Percentiles rank a stretch among this genome's conserved stretches.
Conservation (phyloP, 257 asterid genomes). For the Lantana camara region DNA sequence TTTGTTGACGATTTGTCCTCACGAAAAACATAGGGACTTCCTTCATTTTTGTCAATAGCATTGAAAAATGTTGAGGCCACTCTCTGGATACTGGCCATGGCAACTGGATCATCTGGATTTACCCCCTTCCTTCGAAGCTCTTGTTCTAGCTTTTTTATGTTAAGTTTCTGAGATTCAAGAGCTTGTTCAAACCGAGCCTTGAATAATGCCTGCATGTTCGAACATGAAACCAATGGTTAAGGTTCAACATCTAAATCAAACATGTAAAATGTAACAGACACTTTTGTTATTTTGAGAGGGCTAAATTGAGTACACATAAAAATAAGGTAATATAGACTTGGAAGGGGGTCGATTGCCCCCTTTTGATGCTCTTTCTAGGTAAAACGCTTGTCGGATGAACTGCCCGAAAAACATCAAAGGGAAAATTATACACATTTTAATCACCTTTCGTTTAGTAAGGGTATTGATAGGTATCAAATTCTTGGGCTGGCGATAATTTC, state of each 20-base stretch:
- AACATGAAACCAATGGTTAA: slow-evolving; percentile 19
- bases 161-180: slow-evolving; percentile 88
- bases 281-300: not conserved
- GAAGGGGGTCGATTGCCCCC: too few relatives aligned
- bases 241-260: slow-evolving; percentile 7
- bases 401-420: slow-evolving; percentile 18
- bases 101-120: slow-evolving; percentile 95
- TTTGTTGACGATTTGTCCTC: slow-evolving; percentile 48
- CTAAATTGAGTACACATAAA: too few relatives aligned
- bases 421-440: slow-evolving; percentile 17
- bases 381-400: not conserved
- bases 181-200: slow-evolving; percentile 98
- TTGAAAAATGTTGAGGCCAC: slow-evolving; percentile 98
- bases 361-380: not conserved
- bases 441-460: slow-evolving; percentile 92
- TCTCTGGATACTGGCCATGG: slow-evolving; percentile 98
- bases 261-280: too few relatives aligned
- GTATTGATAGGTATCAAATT: slow-evolving; percentile 92
- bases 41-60: slow-evolving; percentile 90
- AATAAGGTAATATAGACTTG: too few relatives aligned
- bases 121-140: slow-evolving; percentile 88
- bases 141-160: slow-evolving; percentile 90
- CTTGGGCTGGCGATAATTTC: slow-evolving; percentile 98
- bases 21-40: slow-evolving; percentile 84
- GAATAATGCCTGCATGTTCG: slow-evolving; percentile 71